Percentiles rank a stretch among this genome's conserved stretches.
phyloP scores from a whole-genome alignment of 345 rosid species.

The Boechera stricta region DNA sequence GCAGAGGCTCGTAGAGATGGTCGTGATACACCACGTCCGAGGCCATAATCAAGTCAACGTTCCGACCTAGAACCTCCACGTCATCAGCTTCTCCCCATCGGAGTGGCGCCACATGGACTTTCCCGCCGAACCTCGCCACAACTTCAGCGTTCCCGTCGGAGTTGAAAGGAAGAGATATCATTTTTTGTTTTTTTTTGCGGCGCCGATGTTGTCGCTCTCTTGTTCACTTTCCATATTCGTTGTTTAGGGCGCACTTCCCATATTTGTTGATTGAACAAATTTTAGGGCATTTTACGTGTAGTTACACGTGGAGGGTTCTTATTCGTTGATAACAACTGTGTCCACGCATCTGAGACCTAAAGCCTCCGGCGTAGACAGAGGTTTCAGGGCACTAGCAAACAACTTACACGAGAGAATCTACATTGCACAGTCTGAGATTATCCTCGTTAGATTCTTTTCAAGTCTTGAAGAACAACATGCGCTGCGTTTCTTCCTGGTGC shows the following conservation, averaged over 20 bases:
- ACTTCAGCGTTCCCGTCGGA: slow-evolving; percentile 62
- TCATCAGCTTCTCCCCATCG: slow-evolving; percentile 74
- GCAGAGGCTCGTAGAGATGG: slow-evolving; percentile 66
- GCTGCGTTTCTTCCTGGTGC: slow-evolving; percentile 92
- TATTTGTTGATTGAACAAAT: not conserved
- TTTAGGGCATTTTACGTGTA: slow-evolving; percentile 10
- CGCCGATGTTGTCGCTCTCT: slow-evolving; percentile 38
- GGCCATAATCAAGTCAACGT: slow-evolving; percentile 65
- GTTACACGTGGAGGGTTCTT: slow-evolving; percentile 23
- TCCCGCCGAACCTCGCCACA: slow-evolving; percentile 49
- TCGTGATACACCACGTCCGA: slow-evolving; percentile 84
- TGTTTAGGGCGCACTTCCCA: slow-evolving; percentile 25
- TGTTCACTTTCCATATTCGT: slow-evolving; percentile 24
- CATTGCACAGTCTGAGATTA: not conserved
- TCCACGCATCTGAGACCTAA: not conserved
- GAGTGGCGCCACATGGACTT: slow-evolving; percentile 60
- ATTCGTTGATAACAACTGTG: not conserved
- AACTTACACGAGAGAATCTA: not conserved
- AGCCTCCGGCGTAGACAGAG: not conserved
- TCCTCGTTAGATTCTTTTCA: slow-evolving; percentile 38
- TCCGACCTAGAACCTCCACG: slow-evolving; percentile 48
- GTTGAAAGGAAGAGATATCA: slow-evolving; percentile 48
- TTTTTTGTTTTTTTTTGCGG: slow-evolving; percentile 24
- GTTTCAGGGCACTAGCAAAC: not conserved
- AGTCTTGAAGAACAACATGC: slow-evolving; percentile 67